Base-by-base conservation (phyloP, 2,329 filamentous ascomycete species). In the Didymella glomerata region DNA sequence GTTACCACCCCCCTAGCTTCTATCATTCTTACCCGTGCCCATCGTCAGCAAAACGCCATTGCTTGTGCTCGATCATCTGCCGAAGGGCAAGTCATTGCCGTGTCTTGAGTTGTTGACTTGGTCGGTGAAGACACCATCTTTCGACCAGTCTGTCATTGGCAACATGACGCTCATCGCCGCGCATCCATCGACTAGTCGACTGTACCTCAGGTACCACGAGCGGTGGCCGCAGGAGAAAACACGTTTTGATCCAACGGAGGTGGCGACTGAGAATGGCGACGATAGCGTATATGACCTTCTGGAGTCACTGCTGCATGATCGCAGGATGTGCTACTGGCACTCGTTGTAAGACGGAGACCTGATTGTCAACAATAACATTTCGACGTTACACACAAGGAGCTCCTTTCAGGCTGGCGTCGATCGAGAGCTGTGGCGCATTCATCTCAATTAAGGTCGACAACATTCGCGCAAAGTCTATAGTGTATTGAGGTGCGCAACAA, bases 351-450 rank as follows among this genome's bases (percentile, higher is more conserved):
- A 36, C 7, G 32, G 32, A n/a, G 32, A 36, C 16, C 14, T 36
- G 16, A n/a, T 36, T 36, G 14, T 36, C 3, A 85, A 76, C 57
- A 84, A 86, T 62, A 86, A 86, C 50, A 67, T 80, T 3, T 56
- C 81, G 53, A 79, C 78, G 62, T 78, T 85, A 80, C 82, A 85
- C 51, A 84, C 82, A 0, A 70, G 81, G 47, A 84, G 78, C 47
- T 78, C 79, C 40, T 84, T 83, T 45, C 74, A 68, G 2, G 74
- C 80, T 0, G 80, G 80, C 0, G 74, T 76, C 24, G 76, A 81
- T 48, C 68, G 81, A 20, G 82, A 84, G 63, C 66, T 84, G 36
- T 85, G 82, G 83, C 68, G 82, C 14, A 83, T 84, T 51, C 81
- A 84, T 61, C 81, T 84, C 67, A 79, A 36, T 16, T 36, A 36